Percentiles rank a stretch among this genome's conserved stretches.
Evolutionary conservation across 257 asterid species (phyloP).

Genomic region (Solanum tarijense): DNA sequence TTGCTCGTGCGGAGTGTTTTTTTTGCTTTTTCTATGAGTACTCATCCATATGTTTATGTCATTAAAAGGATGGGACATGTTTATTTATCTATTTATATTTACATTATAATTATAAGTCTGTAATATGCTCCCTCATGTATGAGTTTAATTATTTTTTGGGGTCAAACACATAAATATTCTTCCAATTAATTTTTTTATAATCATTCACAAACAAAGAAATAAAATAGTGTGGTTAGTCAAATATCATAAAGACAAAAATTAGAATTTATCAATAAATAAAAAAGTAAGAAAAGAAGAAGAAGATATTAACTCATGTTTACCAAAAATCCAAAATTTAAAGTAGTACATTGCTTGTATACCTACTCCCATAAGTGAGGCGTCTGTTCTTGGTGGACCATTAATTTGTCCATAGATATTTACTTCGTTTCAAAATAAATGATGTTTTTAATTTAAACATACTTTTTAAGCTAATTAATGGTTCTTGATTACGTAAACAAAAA

Average conservation of each 20-base stretch:
- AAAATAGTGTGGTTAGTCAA: background rate
- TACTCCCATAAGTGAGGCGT: background rate
- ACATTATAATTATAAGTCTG: background rate
- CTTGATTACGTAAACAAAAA: too few species aligned
- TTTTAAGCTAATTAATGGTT: too few species aligned
- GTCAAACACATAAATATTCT: background rate
- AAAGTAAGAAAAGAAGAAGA: background rate
- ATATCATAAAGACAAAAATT: background rate
- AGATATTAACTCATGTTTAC: background rate
- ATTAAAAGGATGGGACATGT: background rate
- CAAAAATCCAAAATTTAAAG: background rate
- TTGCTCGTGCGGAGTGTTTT: background rate
- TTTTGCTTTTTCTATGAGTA: background rate
- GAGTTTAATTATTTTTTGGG: background rate
- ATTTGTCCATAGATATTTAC: background rate
- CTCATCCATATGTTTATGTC: background rate
- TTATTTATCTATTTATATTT: background rate
- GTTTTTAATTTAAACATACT: too few species aligned
- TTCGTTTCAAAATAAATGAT: too few species aligned
- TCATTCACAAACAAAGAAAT: background rate
- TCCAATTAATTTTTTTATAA: background rate
- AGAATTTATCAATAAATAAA: background rate
- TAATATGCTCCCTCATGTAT: background rate
- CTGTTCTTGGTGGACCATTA: background rate
- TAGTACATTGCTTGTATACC: background rate